A percentile compares a stretch with the other conserved stretches of the same genome.
phyloP scores from a whole-genome alignment of 2,329 filamentous ascomycete genomes.

The Chlorencoelia australis region DNA sequence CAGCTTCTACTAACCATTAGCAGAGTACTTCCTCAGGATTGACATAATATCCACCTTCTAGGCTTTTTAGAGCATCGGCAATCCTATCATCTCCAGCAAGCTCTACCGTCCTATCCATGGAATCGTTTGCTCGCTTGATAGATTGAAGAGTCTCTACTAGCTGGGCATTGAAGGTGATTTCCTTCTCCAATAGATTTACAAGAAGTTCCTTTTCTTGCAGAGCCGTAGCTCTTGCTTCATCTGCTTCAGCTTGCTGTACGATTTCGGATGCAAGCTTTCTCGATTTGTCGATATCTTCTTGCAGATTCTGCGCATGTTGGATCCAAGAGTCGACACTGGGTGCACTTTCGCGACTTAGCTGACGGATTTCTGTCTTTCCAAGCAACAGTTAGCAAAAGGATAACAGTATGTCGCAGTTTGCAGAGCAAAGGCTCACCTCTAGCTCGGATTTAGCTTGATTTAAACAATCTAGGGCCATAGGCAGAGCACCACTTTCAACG shows the following conservation, averaged over 20 bases:
- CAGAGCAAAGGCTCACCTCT: slow-evolving; percentile 29
- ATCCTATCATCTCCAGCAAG: slow-evolving; percentile 45
- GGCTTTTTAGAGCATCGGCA: slow-evolving; percentile 44
- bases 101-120: slow-evolving; percentile 52
- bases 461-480: slow-evolving; percentile 33
- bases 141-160: slow-evolving; percentile 40
- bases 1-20: slow-evolving; percentile 36
- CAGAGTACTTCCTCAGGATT: slow-evolving; percentile 13
- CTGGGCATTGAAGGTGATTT: slow-evolving; percentile 49
- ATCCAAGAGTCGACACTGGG: slow-evolving; percentile 82
- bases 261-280: slow-evolving; percentile 74
- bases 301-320: slow-evolving; percentile 69
- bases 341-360: slow-evolving; percentile 65
- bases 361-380: slow-evolving; percentile 49
- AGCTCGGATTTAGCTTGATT: slow-evolving; percentile 34
- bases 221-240: slow-evolving; percentile 34
- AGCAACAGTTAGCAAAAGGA: slow-evolving; percentile 6
- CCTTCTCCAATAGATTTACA: slow-evolving; percentile 45
- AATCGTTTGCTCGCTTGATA: slow-evolving; percentile 46
- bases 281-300: slow-evolving; percentile 75
- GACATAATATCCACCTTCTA: slow-evolving; percentile 37
- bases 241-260: slow-evolving; percentile 62
- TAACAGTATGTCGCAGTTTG: neutral
- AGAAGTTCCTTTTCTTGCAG: slow-evolving; percentile 40
- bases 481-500: slow-evolving; percentile 27